Evolutionary conservation across 202 grass and related monocot species (phyloP).

Genomic region (Carex arenaria): DNA sequence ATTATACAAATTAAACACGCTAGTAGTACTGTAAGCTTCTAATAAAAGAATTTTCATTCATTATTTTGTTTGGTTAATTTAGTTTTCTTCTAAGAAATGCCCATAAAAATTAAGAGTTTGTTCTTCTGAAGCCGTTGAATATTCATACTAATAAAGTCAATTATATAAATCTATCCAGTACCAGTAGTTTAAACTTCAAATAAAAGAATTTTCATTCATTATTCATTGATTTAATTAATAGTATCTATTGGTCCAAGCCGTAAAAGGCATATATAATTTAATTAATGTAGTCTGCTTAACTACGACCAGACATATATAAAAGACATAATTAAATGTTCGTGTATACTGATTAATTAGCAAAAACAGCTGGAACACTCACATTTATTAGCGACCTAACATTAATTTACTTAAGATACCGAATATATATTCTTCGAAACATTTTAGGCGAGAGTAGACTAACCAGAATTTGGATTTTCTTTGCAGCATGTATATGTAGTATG

Average conservation of each 20-base stretch:
- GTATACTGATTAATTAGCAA: neutral
- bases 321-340: neutral
- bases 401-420: neutral
- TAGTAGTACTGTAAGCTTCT: too few relatives aligned
- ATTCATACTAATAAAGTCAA: neutral
- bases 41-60: too few relatives aligned
- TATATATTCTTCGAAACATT: neutral
- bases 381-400: neutral
- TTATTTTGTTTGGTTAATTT: too few relatives aligned
- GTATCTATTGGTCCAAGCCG: neutral
- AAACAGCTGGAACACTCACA: neutral
- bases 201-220: neutral
- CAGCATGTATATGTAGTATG: too few relatives aligned
- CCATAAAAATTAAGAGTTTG: neutral
- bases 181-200: neutral
- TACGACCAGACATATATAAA: neutral
- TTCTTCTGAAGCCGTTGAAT: slow-evolving; percentile 1
- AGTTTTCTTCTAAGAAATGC: neutral
- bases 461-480: too few relatives aligned
- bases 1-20: too few relatives aligned
- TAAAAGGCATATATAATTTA: neutral
- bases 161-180: neutral
- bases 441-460: neutral
- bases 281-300: neutral
- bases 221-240: neutral